Base-by-base conservation (phyloP, 169 alveolate species). In the Cryptosporidium andersoni region DNA sequence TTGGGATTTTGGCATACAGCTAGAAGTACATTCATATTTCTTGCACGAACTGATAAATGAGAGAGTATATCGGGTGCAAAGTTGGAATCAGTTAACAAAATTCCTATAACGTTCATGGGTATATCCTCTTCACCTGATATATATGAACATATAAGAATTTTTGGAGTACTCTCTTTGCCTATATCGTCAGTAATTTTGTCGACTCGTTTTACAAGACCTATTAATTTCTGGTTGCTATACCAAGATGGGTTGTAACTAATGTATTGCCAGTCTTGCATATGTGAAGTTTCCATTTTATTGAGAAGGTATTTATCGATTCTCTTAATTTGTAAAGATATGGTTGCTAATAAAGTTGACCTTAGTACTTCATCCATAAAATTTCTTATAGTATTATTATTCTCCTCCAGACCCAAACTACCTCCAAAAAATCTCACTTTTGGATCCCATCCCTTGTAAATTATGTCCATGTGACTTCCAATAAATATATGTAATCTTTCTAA, bases 111-210 rank as follows among this genome's bases (percentile, higher is more conserved):
- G 52, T 95, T 95, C 48, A 85, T 91, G 8, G 98, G 98, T 7
- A 95, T 93, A 81, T 95, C 98, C 82, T 95, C 98, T 51, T 95
- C 97, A 2, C 98, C 98, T 49, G 95, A 74, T 58, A 74, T 74
- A 74, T 60, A 47, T 14, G 85, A 74, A 25, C 85, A 74, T 14
- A 55, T 40, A 4, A 74, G 49, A 9, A 74, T 74, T 58, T 74
- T 74, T 60, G 56, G 56, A 74, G 43, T 58, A 12, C 14, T 53
- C 16, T 74, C 85, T 55, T 74, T 64, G 12, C 12, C 39, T 11
- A 14, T 16, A 36, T 40, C 37, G 12, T 74, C 85, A 40, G 74
- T 74, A 8, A 74, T 62, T 58, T 45, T 74, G 49, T 40, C 45
- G 25, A 74, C 34, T 9, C 60, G 55, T 43, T 58, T 74, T 12